Evolutionary conservation across 148 eudicot species (phyloP), one percentile per base, ranked within the genome.

Genomic region (Agrostemma githago): DNA sequence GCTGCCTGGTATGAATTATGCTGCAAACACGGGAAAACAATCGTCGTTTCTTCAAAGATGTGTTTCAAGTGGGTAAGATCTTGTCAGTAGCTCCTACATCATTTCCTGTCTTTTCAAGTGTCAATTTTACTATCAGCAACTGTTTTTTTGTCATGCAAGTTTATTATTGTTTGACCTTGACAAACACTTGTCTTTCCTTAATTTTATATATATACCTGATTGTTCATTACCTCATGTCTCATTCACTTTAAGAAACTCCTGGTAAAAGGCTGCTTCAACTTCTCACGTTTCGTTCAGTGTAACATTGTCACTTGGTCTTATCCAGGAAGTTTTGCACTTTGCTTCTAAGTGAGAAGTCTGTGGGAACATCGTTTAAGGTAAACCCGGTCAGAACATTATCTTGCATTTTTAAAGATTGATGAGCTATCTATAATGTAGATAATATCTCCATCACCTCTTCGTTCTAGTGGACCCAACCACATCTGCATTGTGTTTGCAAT

Each of bases 21-120:
- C 98, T 67, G 92, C 96, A 12, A 93, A 93, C 79, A 93, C 98
- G 16, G 96, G 98, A 80, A 93, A 93, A 76, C 83, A 89, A 75
- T 89, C 98, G 53, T 78, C 79, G 60, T 93, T 93, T 83, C 96
- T 93, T 71, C 86, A 93, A 85, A 86, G 83, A 90, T 93, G 98
- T 72, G 87, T 93, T 72, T 88, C 89, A 48, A 89, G 86, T 77
- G 92, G 98, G 98, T 90, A 89, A 53, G 61, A 16, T n/a, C 34
- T 8, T 71, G 17, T 68, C 38, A 37, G 5, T n/a, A 15, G 69
- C 63, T 75, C 11, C 38, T 63, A n/a, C n/a, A 42, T 66, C 21
- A 51, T 17, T 7, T 68, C 37, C 42, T 39, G 0, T 71, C 41
- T 20, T 66, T 67, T 60, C 53, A 62, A 62, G 41, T 16, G 68